Evolutionary conservation across 371 early-diverging fungal genomes (phyloP).

Genomic region (Dinochytrium kinnereticum): DNA sequence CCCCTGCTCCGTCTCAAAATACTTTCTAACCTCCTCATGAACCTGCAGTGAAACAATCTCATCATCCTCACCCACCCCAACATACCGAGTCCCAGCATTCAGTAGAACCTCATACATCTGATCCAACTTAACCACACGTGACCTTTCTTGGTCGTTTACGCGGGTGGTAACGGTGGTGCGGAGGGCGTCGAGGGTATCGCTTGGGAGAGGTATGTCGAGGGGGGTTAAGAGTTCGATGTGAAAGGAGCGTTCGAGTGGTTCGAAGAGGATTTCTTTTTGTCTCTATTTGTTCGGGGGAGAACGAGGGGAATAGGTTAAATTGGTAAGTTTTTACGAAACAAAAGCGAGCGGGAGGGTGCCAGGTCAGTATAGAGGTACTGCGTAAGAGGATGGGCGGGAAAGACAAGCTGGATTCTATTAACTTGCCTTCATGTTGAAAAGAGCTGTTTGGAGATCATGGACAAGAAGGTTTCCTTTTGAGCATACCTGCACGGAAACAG

Average conservation of each 20-base stretch:
- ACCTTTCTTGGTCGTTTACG: conserved; percentile 30
- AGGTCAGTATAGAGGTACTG: too few relatives aligned
- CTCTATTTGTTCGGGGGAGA: too few relatives aligned
- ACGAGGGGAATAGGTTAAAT: too few relatives aligned
- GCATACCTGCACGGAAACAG: conserved; percentile 30
- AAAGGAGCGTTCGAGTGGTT: conserved; percentile 26
- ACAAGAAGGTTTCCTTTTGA: not conserved
- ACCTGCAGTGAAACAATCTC: not conserved
- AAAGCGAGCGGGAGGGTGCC: too few relatives aligned
- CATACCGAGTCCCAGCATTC: not conserved
- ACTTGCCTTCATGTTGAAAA: too few relatives aligned
- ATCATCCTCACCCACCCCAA: not conserved
- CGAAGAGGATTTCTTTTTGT: conserved; percentile 31
- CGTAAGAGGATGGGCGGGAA: too few relatives aligned
- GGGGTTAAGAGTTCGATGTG: conserved; percentile 29
- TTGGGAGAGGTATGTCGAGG: not conserved
- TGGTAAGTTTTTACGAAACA: too few relatives aligned
- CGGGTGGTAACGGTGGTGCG: conserved; percentile 20
- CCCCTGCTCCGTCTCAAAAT: conserved; percentile 25
- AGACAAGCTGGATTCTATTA: too few relatives aligned
- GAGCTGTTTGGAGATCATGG: not conserved
- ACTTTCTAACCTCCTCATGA: conserved; percentile 13
- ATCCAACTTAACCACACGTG: conserved; percentile 41
- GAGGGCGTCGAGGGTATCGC: conserved; percentile 23
- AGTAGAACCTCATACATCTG: conserved; percentile 41